phyloP scores from a whole-genome alignment of 345 rosid species.

The Arabidopsis suecica region DNA sequence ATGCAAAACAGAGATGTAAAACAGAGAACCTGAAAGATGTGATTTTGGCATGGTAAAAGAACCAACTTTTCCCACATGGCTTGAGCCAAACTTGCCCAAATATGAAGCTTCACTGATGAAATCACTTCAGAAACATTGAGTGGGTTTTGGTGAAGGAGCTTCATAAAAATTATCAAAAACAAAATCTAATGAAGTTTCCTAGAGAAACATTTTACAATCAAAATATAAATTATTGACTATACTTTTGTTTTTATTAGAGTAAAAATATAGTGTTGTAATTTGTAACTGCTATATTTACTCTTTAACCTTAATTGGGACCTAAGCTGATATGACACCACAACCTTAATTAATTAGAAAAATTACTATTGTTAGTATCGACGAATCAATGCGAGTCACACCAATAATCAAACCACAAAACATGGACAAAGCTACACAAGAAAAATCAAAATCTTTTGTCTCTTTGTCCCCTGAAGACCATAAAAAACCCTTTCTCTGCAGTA shows the following conservation, averaged over 20 bases:
- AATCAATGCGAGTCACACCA: slow-evolving; percentile 12
- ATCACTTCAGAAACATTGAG: no score
- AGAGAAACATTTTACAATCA: background rate
- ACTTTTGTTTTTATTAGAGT: background rate
- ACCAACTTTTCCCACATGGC: no score
- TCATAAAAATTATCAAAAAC: background rate
- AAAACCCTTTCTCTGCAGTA: background rate
- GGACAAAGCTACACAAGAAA: background rate
- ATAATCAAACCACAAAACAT: slow-evolving; percentile 27
- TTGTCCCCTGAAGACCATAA: slow-evolving; percentile 13
- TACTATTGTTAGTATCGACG: slow-evolving; percentile 18
- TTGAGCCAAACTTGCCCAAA: no score
- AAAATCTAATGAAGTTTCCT: background rate
- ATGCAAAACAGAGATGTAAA: slow-evolving; percentile 2
- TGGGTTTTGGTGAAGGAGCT: background rate
- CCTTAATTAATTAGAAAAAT: background rate
- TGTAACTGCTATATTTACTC: slow-evolving; percentile 21
- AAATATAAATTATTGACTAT: background rate
- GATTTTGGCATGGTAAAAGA: no score
- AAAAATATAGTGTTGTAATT: background rate
- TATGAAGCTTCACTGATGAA: no score
- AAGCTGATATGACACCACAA: slow-evolving; percentile 10
- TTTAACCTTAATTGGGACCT: background rate
- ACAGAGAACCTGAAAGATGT: background rate
- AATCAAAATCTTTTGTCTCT: slow-evolving; percentile 23